Conservation (phyloP, 441 rosid genomes). For the Arabidopsis lyrata region DNA sequence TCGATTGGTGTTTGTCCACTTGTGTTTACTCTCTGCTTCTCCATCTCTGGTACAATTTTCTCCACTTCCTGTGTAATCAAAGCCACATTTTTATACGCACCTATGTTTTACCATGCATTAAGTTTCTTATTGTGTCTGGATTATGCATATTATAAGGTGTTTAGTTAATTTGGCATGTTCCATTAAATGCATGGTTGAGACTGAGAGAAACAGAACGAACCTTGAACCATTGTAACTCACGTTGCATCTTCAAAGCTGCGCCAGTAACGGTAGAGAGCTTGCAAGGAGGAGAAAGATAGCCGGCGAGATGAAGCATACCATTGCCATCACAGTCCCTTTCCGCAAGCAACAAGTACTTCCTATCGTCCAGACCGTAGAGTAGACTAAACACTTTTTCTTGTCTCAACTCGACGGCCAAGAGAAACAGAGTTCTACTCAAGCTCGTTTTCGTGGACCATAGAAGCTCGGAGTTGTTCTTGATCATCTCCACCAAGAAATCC, state of each 20-base stretch:
- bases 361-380: slow-evolving; percentile 42
- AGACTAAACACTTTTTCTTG: slow-evolving; percentile 53
- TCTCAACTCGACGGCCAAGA: slow-evolving; percentile 45
- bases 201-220: slow-evolving; percentile 27
- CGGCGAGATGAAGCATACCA: slow-evolving; percentile 55
- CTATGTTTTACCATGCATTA: not conserved
- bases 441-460: slow-evolving; percentile 44
- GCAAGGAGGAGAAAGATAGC: slow-evolving; percentile 46
- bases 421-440: slow-evolving; percentile 46
- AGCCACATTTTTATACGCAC: not conserved
- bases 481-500: slow-evolving; percentile 45
- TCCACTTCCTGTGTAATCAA: slow-evolving; percentile 36
- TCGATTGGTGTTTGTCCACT: slow-evolving; percentile 42
- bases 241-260: slow-evolving; percentile 58
- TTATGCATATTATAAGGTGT: slow-evolving; percentile 11
- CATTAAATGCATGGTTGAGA: slow-evolving; percentile 36
- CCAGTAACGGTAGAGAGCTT: slow-evolving; percentile 51
- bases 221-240: slow-evolving; percentile 67
- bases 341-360: slow-evolving; percentile 41
- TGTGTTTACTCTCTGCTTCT: slow-evolving; percentile 29
- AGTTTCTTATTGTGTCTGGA: not conserved
- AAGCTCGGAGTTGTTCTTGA: slow-evolving; percentile 47
- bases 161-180: not conserved
- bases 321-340: slow-evolving; percentile 40
- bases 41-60: slow-evolving; percentile 31